Base-by-base conservation (phyloP, 2,329 filamentous ascomycete genomes). In the Cladosporium sphaerospermum region DNA sequence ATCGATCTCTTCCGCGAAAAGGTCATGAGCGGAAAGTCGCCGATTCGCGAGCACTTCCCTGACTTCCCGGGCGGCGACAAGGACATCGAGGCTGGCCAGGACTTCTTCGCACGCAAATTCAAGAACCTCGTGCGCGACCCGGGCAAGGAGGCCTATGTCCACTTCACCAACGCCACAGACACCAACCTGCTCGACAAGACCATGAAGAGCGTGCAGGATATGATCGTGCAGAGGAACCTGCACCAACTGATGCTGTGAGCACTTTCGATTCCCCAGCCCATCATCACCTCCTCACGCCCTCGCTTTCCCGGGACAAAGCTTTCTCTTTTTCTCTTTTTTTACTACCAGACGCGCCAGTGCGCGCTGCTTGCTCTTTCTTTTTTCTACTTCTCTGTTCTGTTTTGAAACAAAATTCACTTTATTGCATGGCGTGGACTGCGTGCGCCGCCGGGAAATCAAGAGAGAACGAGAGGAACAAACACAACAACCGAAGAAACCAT, bases 191-290 rank as follows among this genome's bases (percentile, higher is more conserved):
- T 71, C 51, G 76, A 77, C 62, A 77, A 75, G 66, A 78, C 75
- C 28, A 78, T 78, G 75, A 71, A 70, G 50, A 76, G 73, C 34
- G 74, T 78, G 46, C 75, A 78, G 60, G 75, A 78, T 59, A 78
- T 77, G 75, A 78, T 78, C 59, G 75, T 78, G 48, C 75, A 77
- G 62, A 72, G 75, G 54, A 78, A 78, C 59, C 67, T 78, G 60
- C 75, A 77, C 58, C 71, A 71, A 42, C 64, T 78, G 57, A 77
- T 78, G 67, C 62, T 69, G 62, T 69, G 62, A 66, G 60, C 55
- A 53, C 45, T 28, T 41, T 50, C 40, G 47, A 44, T 44, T 43
- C 48, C 48, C 48, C 32, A 14, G 11, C 42, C 40, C 31, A 42
- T 50, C 31, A 42, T 18, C 44, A 28, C 44, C 48, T 51, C 32